Conservation (phyloP, 2,329 filamentous ascomycete species). For the Hyphodiscus sp. region DNA sequence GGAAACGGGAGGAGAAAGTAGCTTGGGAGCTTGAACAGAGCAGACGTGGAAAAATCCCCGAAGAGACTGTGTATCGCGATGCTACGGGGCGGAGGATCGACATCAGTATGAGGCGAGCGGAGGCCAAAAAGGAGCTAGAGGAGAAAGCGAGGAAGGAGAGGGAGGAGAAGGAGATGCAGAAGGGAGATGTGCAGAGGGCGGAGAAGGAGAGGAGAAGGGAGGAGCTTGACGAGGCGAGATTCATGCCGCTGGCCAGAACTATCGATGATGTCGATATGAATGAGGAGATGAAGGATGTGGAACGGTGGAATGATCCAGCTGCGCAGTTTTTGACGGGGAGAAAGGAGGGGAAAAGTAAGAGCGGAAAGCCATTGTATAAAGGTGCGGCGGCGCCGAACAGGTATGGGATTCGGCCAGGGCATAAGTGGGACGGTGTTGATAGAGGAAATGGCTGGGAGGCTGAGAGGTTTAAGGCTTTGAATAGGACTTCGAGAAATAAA, state of each 20-base stretch:
- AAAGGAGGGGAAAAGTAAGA: constrained; percentile 21
- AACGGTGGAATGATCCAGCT: constrained; percentile 93
- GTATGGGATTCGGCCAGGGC: constrained; percentile 87
- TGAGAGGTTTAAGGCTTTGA: constrained; percentile 84
- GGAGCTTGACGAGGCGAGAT: constrained; percentile 70
- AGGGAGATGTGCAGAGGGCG: constrained; percentile 77
- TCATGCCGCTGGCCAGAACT: constrained; percentile 71
- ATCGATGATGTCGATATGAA: constrained; percentile 88
- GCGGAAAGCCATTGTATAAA: constrained; percentile 50
- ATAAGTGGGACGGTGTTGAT: constrained; percentile 96
- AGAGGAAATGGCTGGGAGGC: constrained; percentile 88
- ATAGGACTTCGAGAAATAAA: constrained; percentile 68
- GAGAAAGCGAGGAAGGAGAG: constrained; percentile 59
- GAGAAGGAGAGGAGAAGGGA: constrained; percentile 59
- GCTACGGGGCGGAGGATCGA: constrained; percentile 93
- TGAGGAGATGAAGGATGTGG: constrained; percentile 65
- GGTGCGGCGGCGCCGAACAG: constrained; percentile 83
- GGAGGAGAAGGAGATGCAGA: constrained; percentile 62
- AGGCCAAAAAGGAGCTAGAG: constrained; percentile 73
- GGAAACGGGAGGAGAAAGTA: constrained; percentile 57
- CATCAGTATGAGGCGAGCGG: constrained; percentile 81
- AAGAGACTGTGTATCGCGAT: constrained; percentile 91
- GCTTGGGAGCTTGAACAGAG: constrained; percentile 39
- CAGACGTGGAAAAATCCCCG: constrained; percentile 41
- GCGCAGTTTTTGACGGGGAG: constrained; percentile 63